Conservation (phyloP, 2,329 filamentous ascomycete species). For the Sporothrix euskadiensis region DNA sequence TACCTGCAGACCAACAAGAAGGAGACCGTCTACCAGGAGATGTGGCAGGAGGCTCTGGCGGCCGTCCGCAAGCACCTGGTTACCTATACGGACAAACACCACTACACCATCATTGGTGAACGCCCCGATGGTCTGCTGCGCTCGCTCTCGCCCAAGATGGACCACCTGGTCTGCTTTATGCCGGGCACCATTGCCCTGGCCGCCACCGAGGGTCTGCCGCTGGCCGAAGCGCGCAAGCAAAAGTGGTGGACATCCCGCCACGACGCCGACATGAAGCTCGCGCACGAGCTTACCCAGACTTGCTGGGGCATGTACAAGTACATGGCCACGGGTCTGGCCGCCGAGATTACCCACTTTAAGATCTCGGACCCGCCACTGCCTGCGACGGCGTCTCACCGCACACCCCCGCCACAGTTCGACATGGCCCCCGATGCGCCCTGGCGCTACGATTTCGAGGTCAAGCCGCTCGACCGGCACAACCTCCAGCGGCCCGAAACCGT, state of each 20-base stretch:
- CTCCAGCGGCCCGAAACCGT: conserved; percentile 93
- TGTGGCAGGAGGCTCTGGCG: conserved; percentile 85
- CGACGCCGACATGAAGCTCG: conserved; percentile 83
- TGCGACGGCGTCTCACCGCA: conserved; percentile 54
- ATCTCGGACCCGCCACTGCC: conserved; percentile 67
- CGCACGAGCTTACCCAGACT: conserved; percentile 89
- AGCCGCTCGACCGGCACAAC: conserved; percentile 84
- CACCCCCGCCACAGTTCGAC: conserved; percentile 54
- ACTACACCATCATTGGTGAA: conserved; percentile 89
- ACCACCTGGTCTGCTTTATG: conserved; percentile 97
- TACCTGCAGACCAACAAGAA: conserved; percentile 89
- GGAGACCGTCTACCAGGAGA: conserved; percentile 81
- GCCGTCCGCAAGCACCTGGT: conserved; percentile 91
- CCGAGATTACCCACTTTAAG: conserved; percentile 91
- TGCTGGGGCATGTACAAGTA: conserved; percentile 97
- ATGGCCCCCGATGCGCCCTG: conserved; percentile 60
- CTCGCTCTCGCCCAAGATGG: conserved; percentile 83
- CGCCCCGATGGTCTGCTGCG: conserved; percentile 70
- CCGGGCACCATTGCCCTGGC: conserved; percentile 91
- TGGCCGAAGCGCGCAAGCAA: conserved; percentile 72
- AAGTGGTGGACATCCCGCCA: conserved; percentile 74
- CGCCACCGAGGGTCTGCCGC: conserved; percentile 74
- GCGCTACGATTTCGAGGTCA: conserved; percentile 77
- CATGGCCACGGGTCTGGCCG: conserved; percentile 86
- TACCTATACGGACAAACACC: conserved; percentile 77